Evolutionary conservation across 768 basidiomycete genomes (phyloP), one percentile per base, ranked within the genome.

Genomic region (Ramaria sp.): DNA sequence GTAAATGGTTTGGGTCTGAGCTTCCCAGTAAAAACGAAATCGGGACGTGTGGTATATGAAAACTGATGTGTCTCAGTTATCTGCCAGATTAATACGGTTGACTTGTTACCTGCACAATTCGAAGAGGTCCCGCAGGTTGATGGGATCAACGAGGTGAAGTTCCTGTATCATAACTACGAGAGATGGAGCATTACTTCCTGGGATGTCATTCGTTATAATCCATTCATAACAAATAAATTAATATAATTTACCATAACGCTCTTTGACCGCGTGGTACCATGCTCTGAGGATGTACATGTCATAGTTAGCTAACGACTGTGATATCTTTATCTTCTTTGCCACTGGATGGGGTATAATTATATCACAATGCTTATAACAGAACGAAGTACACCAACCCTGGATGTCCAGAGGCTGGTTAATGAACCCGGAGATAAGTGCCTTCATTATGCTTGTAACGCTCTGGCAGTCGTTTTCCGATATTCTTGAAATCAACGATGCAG

Each of bases 111-210:
- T 85, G 71, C 77, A 85, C 34, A 88, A 81, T 51, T 83, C 75
- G 39, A 88, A 78, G 16, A 88, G 61, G 60, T 89, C 85, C 61
- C 83, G 78, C 47, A 89, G 64, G 2, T 88, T 73, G 1, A 58
- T 52, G 0, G 77, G 67, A 53, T 86, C 84, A 48, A 85, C 78
- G 61, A 81, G 78, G 61, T 89, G 87, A 58, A 90, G 87, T 54
- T 85, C 82, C 54, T 87, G 84, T 20, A 89, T 61, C 12, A 88
- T 61, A 8, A 85, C 69, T 22, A 82, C 71, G 3, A 89, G 72
- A 36, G 72, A 74, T 10, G 61, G 65, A 4, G 60, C 57, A 0
- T 57, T 16, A 10, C 62, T 57, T 57, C 61, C 51, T 32, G 25
- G 3, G 44, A 22, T 38, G 56, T 27, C 45, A 48, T 51, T 52